Base-by-base conservation (phyloP, 176 grass and related monocot species). In the Raddia guianensis region DNA sequence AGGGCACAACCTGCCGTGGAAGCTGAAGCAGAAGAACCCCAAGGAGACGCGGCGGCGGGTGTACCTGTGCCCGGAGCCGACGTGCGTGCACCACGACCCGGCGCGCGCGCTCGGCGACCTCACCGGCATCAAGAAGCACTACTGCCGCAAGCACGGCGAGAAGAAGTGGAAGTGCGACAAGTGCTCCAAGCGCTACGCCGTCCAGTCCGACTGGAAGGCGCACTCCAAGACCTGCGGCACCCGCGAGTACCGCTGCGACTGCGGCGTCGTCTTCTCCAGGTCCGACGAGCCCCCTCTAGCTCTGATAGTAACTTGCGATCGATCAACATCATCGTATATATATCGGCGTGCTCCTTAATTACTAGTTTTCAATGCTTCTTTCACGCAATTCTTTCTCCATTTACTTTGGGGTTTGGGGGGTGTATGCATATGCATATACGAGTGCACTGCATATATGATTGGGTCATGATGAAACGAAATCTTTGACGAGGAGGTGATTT, bases 91-190 rank as follows among this genome's bases (percentile, higher is more conserved):
- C 86, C 96, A 98, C 70, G 92, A 98, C 48, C 90, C 96, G 9
- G 83, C 96, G 2, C 88, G 95, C 16, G 95, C 95, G 2, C 88
- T 98, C 12, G 95, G 95, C 49, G 95, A 98, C 86, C 85, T 98
- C 47, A 98, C 95, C 0, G 95, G 95, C 0, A 93, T 98, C 90
- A 98, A 98, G 87, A 99, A 99, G 84, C 96, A 99, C 86, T 99
- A 60, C 88, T 93, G 90, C 90, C 96, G 96, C 58, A 99, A 99
- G 92, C 96, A 99, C 87, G 96, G 96, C 58, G 96, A 99, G 90
- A 99, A 99, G 90, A 99, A 99, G 90, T 99, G 96, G 96, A 95
- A 95, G 80, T 99, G 96, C 67, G 96, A 95, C 76, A 99, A 99
- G 92, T 99, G 96, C 90, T 87, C 87, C 75, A 99, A 99, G 82